Conservation (phyloP, 1,139 yeast genomes). For the Sugiyamaella novakii region DNA sequence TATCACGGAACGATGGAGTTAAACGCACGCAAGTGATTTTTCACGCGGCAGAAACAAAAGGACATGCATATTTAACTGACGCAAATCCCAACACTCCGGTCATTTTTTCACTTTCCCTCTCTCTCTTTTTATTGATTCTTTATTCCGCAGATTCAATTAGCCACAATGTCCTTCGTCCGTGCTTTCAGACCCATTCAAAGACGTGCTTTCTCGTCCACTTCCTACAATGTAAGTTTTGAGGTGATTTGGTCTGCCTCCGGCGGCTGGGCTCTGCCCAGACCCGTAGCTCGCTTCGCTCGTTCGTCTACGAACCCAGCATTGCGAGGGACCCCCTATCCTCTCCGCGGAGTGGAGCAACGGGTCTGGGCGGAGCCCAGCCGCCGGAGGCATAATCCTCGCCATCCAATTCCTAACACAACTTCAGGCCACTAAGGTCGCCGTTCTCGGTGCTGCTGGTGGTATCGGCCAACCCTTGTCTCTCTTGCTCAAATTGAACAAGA, state of each 20-base stretch:
- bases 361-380: no score
- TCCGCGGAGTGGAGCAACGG: no score
- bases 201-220: constrained; percentile 70
- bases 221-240: constrained; percentile 45
- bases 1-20: no score
- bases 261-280: constrained; percentile 3
- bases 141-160: background rate
- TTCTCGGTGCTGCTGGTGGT: constrained; percentile 50
- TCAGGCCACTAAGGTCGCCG: constrained; percentile 38
- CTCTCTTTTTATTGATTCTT: background rate
- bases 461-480: constrained; percentile 94
- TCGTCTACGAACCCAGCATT: no score
- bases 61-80: constrained; percentile 5
- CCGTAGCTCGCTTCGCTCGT: background rate
- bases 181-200: constrained; percentile 32
- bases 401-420: constrained; percentile 7
- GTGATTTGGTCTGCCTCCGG: background rate
- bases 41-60: background rate
- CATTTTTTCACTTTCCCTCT: background rate
- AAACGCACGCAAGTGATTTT: background rate
- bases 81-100: background rate
- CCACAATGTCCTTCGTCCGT: constrained; percentile 25
- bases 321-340: no score
- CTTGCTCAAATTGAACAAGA: constrained; percentile 68
- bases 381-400: no score